phyloP scores from a whole-genome alignment of 108 stramenopile species.

The Discostella pseudostelligera region DNA sequence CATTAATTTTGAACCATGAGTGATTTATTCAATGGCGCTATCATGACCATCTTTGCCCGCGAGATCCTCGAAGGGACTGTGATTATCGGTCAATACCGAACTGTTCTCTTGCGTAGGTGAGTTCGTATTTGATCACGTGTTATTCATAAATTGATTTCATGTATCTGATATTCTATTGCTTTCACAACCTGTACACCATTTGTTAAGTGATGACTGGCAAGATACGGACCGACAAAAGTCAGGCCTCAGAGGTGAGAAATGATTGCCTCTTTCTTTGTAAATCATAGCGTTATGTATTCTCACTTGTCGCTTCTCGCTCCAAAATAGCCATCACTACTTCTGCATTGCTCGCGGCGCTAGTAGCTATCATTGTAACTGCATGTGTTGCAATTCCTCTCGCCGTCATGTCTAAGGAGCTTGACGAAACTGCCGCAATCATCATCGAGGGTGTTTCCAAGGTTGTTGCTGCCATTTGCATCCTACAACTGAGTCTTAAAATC shows the following conservation, averaged over 20 bases:
- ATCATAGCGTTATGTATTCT: neutral
- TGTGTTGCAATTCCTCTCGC: constrained; percentile 64
- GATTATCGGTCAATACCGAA: constrained; percentile 79
- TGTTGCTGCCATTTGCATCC: constrained; percentile 68
- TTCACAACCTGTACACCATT: neutral
- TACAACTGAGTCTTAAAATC: constrained; percentile 75
- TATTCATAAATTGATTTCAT: neutral
- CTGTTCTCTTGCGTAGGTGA: constrained; percentile 51
- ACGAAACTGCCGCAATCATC: constrained; percentile 47
- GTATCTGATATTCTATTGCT: neutral
- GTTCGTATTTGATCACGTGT: neutral
- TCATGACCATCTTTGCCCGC: constrained; percentile 77
- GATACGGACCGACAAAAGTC: constrained; percentile 50
- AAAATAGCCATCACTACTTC: constrained; percentile 55
- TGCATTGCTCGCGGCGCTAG: constrained; percentile 55
- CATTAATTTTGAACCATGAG: constrained; percentile 13
- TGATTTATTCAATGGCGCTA: constrained; percentile 37
- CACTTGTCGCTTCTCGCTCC: neutral
- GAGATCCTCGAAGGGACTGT: constrained; percentile 73
- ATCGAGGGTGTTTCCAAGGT: constrained; percentile 82
- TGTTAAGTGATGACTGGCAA: constrained; percentile 33
- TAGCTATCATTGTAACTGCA: constrained; percentile 54
- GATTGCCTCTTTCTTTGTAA: neutral
- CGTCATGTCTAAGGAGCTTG: constrained; percentile 56
- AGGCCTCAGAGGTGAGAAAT: constrained; percentile 18